Evolutionary conservation across 2,329 filamentous ascomycete species (phyloP).

Genomic region (Meredithiella fracta): DNA sequence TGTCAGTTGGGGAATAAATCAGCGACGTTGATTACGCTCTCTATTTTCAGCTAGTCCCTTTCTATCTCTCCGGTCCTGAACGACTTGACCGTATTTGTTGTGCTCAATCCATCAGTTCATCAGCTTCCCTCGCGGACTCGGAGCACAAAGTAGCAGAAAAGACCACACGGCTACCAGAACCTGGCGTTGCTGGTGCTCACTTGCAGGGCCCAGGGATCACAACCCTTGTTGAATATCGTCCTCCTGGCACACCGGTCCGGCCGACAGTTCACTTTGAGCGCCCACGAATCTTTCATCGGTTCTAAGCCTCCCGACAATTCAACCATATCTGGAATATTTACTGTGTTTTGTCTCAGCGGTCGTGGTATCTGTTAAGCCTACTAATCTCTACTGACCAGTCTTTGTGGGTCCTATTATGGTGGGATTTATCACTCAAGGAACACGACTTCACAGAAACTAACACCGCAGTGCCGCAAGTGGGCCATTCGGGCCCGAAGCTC

Average conservation of each 20-base stretch:
- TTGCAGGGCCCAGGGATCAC: conserved; percentile 3
- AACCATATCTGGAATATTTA: background rate
- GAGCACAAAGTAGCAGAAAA: background rate
- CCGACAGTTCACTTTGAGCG: background rate
- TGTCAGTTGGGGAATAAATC: background rate
- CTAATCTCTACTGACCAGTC: background rate
- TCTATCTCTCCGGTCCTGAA: background rate
- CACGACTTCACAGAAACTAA: background rate
- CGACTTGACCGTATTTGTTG: background rate
- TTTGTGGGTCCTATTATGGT: background rate
- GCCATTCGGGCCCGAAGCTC: background rate
- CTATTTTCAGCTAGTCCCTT: background rate
- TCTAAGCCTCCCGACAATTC: background rate
- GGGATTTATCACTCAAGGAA: background rate
- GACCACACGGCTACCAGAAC: background rate
- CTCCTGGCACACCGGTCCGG: conserved; percentile 3
- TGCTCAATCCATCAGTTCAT: background rate
- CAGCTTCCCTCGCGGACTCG: background rate
- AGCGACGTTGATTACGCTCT: background rate
- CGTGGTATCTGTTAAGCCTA: background rate
- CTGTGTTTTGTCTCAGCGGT: conserved; percentile 1
- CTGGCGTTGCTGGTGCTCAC: background rate
- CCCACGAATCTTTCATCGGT: background rate
- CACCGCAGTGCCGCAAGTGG: background rate
- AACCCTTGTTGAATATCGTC: background rate